Evolutionary conservation across 1,284 basidiomycete species (phyloP), one percentile per base, ranked within the genome.

Genomic region (Boletellus deceptivus): DNA sequence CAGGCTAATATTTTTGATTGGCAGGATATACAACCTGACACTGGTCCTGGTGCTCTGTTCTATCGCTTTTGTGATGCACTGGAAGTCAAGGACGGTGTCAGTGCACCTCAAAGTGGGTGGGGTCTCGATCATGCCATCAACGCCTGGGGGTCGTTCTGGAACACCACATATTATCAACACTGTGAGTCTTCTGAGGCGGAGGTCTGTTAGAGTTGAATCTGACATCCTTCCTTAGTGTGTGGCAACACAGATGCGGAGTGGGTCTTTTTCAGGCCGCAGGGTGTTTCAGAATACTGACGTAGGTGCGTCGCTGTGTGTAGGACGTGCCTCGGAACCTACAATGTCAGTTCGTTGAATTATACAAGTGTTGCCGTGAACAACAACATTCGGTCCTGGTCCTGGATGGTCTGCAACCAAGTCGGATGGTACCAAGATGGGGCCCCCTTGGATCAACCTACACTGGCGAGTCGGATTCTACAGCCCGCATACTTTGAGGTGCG

Each of bases 31-130:
- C 67, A 71, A 20, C 75, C 75, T 0, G 54, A 62, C 24, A 53
- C 55, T 1, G 72, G 71, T 3, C 61, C 71, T 5, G 71, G 67
- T 8, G 56, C 62, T 4, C 55, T 65, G 25, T 89, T 89, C 70
- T 83, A 74, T 67, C 43, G 75, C 16, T 89, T 89, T 67, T 89
- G 87, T 55, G 85, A 89, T 59, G 83, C 84, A 0, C 70, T 89
- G 0, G 86, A 89, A 64, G 82, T 86, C 22, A 82, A 82, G 62
- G 59, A 84, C 51, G 83, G 83, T 6, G 70, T 75, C 3, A 76
- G 57, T 45, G 84, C 86, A 5, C 72, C 77, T 20, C 68, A 72
- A 1, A 59, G 57, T 1, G 86, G 87, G 9, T 87, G 81, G 77
- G 86, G 87, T 18, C 68, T 86, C 10, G 70, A 81, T 0, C 72